Conservation (phyloP, 2,329 filamentous ascomycete species). For the Apiospora arundinis region DNA sequence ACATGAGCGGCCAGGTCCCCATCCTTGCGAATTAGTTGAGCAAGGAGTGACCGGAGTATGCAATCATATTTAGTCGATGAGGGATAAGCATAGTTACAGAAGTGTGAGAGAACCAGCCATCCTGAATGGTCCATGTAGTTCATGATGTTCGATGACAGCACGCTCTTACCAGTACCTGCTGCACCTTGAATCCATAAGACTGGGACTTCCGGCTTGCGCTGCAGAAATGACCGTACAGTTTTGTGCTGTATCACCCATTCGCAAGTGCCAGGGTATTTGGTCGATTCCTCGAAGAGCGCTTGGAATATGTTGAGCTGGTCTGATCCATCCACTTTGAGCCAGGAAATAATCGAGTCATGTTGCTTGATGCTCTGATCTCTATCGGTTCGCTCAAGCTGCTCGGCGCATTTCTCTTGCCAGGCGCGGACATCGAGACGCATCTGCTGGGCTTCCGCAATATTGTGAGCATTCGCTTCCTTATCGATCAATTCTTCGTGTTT, state of each 20-base stretch:
- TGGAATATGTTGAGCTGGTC: constrained; percentile 42
- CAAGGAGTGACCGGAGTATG: constrained; percentile 40
- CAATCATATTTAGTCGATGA: constrained; percentile 42
- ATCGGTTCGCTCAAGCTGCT: constrained; percentile 30
- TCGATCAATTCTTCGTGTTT: constrained; percentile 41
- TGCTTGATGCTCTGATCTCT: constrained; percentile 34
- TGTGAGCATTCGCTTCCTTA: constrained; percentile 39
- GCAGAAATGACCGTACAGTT: constrained; percentile 37
- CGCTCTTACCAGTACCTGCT: constrained; percentile 46
- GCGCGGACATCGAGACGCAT: constrained; percentile 33
- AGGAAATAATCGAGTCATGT: constrained; percentile 34
- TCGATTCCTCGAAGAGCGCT: constrained; percentile 31
- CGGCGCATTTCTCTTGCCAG: constrained; percentile 34
- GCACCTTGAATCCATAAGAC: constrained; percentile 43
- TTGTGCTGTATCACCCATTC: constrained; percentile 41
- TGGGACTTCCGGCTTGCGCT: constrained; percentile 26
- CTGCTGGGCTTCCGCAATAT: constrained; percentile 35
- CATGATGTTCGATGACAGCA: constrained; percentile 39
- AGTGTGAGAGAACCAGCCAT: constrained; percentile 38
- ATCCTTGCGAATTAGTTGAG: constrained; percentile 37
- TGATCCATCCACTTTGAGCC: constrained; percentile 40
- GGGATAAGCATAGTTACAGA: constrained; percentile 41
- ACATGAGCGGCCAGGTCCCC: constrained; percentile 36
- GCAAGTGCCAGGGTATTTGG: constrained; percentile 40
- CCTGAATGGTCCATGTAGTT: constrained; percentile 34